phyloP scores from a whole-genome alignment of 169 alveolate species.

The Plasmodium vinckei region DNA sequence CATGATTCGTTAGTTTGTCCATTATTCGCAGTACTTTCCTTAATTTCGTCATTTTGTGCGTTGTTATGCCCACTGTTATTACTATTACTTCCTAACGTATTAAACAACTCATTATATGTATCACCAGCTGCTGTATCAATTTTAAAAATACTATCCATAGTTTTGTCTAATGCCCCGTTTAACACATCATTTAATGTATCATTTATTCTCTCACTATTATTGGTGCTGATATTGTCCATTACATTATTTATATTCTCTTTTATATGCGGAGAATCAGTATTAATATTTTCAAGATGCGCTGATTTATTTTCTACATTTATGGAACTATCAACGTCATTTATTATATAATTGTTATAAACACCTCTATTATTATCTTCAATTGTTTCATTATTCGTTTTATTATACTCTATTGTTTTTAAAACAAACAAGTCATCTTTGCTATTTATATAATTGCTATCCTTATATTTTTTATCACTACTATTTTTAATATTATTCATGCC shows the following conservation, averaged over 20 bases:
- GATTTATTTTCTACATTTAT: conserved; percentile 12
- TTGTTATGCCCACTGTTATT: neutral
- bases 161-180: neutral
- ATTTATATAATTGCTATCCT: neutral
- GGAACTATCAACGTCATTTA: neutral
- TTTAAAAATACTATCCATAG: conserved; percentile 6
- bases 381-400: neutral
- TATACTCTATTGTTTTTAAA: too few species aligned
- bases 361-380: neutral
- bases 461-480: neutral
- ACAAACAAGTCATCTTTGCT: neutral
- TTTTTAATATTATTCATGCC: neutral
- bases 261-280: neutral
- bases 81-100: neutral
- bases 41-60: conserved; percentile 6
- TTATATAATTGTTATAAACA: conserved; percentile 3
- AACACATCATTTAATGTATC: too few species aligned
- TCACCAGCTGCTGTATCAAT: neutral
- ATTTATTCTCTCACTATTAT: too few species aligned
- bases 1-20: conserved; percentile 17
- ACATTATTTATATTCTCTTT: neutral
- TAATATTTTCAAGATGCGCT: neutral
- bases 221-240: conserved; percentile 1
- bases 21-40: neutral
- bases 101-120: conserved; percentile 26